A percentile compares a stretch with the other conserved stretches of the same genome.
Conservation (phyloP, 2,329 filamentous ascomycete genomes). For the Pseudogymnoascus pannorum region DNA sequence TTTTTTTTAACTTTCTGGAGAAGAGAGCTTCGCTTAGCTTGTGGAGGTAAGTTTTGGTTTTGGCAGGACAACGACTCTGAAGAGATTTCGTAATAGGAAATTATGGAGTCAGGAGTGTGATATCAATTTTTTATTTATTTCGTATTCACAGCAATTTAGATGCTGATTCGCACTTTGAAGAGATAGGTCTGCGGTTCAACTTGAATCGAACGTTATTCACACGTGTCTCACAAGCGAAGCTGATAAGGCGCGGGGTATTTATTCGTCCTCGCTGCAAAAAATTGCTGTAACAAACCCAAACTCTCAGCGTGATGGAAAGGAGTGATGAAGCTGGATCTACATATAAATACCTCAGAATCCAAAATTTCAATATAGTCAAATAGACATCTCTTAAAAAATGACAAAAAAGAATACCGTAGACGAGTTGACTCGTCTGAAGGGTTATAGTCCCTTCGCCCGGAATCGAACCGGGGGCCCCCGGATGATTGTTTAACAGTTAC, state of each 20-base stretch:
- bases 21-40: not conserved
- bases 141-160: not conserved
- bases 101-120: not conserved
- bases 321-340: not conserved
- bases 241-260: conserved; percentile 5
- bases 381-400: not conserved
- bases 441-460: conserved; percentile 9
- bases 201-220: not conserved
- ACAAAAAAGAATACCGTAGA: not conserved
- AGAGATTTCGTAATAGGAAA: not conserved
- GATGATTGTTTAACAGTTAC: too few relatives aligned
- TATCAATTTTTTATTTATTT: not conserved
- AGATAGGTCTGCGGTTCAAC: not conserved
- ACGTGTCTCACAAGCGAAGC: not conserved
- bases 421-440: conserved; percentile 6
- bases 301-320: not conserved
- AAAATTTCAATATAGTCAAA: not conserved
- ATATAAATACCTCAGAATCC: not conserved
- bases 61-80: not conserved
- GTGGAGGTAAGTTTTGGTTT: not conserved
- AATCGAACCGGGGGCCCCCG: conserved; percentile 10
- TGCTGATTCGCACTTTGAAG: not conserved
- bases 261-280: not conserved
- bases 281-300: not conserved
- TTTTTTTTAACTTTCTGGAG: not conserved